Base-by-base conservation (phyloP, 768 basidiomycete species). In the Kwoniella sp. region DNA sequence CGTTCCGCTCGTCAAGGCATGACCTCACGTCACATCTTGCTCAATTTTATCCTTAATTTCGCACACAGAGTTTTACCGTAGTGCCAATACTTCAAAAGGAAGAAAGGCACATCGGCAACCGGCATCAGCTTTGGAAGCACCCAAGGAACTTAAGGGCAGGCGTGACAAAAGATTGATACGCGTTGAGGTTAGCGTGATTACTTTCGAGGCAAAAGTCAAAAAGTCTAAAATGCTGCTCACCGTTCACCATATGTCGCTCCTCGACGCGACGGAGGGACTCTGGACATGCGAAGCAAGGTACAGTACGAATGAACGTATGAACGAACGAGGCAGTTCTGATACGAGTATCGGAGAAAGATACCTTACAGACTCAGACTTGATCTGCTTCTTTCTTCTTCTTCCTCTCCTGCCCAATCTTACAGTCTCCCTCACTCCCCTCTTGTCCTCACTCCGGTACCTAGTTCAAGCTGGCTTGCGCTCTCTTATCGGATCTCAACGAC, bases 341-440 rank as follows among this genome's bases (percentile, higher is more conserved):
- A n/a, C n/a, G n/a, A n/a, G n/a, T n/a, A n/a, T 47, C n/a, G 13
- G 26, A 48, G 26, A 28, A 45, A 28, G 25, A n/a, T 50, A n/a
- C n/a, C 12, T 29, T 47, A 12, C 56, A 22, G 13, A 12, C 38
- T 48, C 48, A 9, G 23, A 28, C 55, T 59, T 41, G 17, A 29
- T 37, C 45, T 50, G 13, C 26, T 60, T 2, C 9, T 2, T 48
- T 23, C 41, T 47, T 17, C 45, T 26, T 29, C 47, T 29, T 48
- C 17, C 47, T 60, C 17, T 47, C 22, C 9, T 20, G 20, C 51
- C 13, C 45, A 8, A 30, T 26, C 58, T 17, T 30, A 29, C 47
- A 45, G 23, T 30, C 28, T 53, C 31, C 41, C 50, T 54, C 60
- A 22, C 23, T 53, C 50, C 22, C 22, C 51, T 51, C 58, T 41